Percentiles rank a stretch among this genome's conserved stretches.
Conservation (phyloP, 176 grass and related monocot species). For the Aechmea fasciata region DNA sequence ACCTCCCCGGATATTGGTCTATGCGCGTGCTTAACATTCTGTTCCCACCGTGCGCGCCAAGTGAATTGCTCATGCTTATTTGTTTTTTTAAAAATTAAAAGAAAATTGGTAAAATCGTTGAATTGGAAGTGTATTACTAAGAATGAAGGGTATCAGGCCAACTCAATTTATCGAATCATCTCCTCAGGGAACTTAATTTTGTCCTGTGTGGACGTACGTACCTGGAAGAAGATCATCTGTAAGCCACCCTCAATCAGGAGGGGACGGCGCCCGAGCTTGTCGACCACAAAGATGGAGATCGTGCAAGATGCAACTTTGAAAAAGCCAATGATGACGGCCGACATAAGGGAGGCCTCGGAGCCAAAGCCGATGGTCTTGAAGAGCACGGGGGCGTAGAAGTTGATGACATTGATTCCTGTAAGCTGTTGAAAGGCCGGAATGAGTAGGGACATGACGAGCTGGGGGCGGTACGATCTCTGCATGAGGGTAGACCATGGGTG, state of each 20-base stretch:
- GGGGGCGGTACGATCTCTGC: not conserved
- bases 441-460: not conserved
- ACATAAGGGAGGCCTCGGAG: not conserved
- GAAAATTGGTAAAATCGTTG: no score
- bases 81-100: no score
- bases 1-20: no score
- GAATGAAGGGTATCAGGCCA: no score
- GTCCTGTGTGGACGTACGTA: not conserved
- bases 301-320: not conserved
- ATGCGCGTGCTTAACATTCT: no score
- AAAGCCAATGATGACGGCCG: not conserved
- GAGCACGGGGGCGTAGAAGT: not conserved
- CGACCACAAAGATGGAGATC: not conserved
- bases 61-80: no score
- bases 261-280: not conserved
- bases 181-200: no score
- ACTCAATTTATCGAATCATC: no score
- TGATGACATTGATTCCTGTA: slow-evolving; percentile 1
- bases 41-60: no score
- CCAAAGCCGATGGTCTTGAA: not conserved
- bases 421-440: slow-evolving; percentile 1
- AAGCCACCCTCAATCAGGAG: not conserved
- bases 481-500: not conserved
- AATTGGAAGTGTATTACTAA: no score
- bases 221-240: not conserved